These are phyloP conservation scores for Hypoxylon sp. DNA, from an alignment of 2,329 filamentous ascomycete genomes.

Conservation along the genomic window DNA sequence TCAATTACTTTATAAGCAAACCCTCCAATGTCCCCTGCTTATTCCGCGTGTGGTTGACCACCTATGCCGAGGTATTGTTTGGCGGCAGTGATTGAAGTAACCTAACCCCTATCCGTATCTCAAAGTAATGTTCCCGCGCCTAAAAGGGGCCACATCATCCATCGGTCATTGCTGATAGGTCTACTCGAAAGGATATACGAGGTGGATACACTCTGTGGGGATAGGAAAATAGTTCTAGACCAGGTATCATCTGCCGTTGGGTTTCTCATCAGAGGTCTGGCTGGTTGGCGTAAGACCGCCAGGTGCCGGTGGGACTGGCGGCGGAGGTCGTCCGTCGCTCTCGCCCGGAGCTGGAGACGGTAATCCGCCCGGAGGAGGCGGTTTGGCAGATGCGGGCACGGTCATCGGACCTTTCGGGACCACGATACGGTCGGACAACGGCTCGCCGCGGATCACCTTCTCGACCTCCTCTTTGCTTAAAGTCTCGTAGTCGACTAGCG, in stretches of 20 bases:
- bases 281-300: slow-evolving; percentile 34
- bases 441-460: slow-evolving; percentile 87
- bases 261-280: background rate
- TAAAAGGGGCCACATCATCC: background rate
- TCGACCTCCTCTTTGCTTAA: slow-evolving; percentile 88
- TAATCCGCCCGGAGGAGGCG: slow-evolving; percentile 37
- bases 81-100: slow-evolving; percentile 1
- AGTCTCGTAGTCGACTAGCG: slow-evolving; percentile 93
- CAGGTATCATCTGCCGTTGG: slow-evolving; percentile 11
- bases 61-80: background rate
- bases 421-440: slow-evolving; percentile 73
- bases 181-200: background rate
- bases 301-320: slow-evolving; percentile 40
- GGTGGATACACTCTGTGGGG: background rate
- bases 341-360: slow-evolving; percentile 29
- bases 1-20: background rate
- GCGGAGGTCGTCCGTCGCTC: slow-evolving; percentile 33
- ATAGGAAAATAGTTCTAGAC: background rate
- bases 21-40: background rate
- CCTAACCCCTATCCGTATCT: background rate
- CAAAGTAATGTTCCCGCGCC: background rate
- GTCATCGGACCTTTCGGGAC: slow-evolving; percentile 70
- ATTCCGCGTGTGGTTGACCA: background rate
- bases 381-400: slow-evolving; percentile 60
- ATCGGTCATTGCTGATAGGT: background rate